phyloP scores from a whole-genome alignment of 1,284 basidiomycete genomes.

The Grifola frondosa region DNA sequence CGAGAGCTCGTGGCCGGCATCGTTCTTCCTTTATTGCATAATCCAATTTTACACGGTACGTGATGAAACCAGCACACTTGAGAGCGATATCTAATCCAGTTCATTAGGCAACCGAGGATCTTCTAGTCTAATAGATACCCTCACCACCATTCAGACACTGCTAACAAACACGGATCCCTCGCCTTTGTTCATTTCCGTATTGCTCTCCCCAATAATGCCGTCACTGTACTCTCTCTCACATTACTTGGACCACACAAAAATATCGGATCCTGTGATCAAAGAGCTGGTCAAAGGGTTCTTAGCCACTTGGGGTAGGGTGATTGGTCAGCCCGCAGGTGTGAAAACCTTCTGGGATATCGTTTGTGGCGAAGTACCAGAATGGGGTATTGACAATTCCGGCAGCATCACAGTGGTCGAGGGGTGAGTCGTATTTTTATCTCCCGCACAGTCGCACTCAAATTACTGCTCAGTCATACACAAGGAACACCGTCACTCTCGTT shows the following conservation, averaged over 20 bases:
- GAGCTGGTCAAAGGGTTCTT: conserved; percentile 61
- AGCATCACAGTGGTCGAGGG: conserved; percentile 41
- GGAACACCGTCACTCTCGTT: conserved; percentile 37
- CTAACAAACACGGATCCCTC: conserved; percentile 79
- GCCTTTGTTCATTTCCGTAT: conserved; percentile 57
- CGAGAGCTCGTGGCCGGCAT: conserved; percentile 37
- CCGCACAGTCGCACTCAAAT: not conserved
- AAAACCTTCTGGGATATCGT: conserved; percentile 63
- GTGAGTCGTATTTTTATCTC: conserved; percentile 31
- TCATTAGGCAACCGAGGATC: too few relatives aligned
- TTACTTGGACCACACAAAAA: conserved; percentile 51
- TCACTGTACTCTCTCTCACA: conserved; percentile 65
- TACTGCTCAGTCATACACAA: conserved; percentile 8
- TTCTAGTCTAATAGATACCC: too few relatives aligned
- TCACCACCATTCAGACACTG: conserved; percentile 53
- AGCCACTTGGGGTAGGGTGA: conserved; percentile 72
- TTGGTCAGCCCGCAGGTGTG: conserved; percentile 51
- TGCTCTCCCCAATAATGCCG: conserved; percentile 70
- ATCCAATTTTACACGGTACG: conserved; percentile 37
- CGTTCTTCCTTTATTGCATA: conserved; percentile 45
- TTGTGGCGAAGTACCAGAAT: conserved; percentile 51
- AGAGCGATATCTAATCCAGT: too few relatives aligned
- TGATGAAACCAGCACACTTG: not conserved
- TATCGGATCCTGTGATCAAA: conserved; percentile 60
- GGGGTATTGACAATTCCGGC: conserved; percentile 56